Evolutionary conservation across 768 basidiomycete species (phyloP).

Genomic region (Austroboletus festivus): DNA sequence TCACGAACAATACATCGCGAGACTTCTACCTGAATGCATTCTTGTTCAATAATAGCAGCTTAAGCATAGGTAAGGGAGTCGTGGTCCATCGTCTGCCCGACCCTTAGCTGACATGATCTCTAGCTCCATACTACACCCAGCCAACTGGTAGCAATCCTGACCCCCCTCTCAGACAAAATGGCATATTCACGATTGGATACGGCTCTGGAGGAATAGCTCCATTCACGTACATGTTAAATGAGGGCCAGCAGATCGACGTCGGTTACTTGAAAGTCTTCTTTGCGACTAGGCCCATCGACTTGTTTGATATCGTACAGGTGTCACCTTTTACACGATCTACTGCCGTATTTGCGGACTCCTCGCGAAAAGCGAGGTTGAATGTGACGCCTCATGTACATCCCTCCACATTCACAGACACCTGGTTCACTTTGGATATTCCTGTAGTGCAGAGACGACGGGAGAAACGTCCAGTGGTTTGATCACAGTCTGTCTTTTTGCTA

Average conservation of each 20-base stretch:
- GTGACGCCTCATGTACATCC: not conserved
- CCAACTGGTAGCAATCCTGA: not conserved
- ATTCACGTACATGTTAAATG: slow-evolving; percentile 30
- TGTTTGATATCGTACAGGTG: slow-evolving; percentile 33
- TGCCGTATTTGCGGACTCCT: not conserved
- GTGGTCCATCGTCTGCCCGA: not conserved
- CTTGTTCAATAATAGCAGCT: slow-evolving; percentile 41
- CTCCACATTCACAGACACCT: slow-evolving; percentile 1
- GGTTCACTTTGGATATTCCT: slow-evolving; percentile 20
- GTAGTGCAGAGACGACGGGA: slow-evolving; percentile 15
- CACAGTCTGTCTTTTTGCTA: no score
- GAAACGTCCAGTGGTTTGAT: no score
- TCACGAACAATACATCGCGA: slow-evolving; percentile 33
- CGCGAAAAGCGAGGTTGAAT: slow-evolving; percentile 2
- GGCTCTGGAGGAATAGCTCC: slow-evolving; percentile 35
- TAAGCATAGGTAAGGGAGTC: slow-evolving; percentile 31
- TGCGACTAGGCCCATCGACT: slow-evolving; percentile 34
- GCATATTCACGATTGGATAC: slow-evolving; percentile 38
- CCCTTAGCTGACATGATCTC: not conserved
- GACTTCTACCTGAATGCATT: slow-evolving; percentile 40
- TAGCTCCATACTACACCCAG: slow-evolving; percentile 13
- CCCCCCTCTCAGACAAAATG: slow-evolving; percentile 5
- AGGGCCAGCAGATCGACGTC: slow-evolving; percentile 35
- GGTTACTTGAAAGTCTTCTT: slow-evolving; percentile 45
- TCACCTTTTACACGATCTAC: slow-evolving; percentile 28